Conservation (phyloP, 129 eudicot genomes). For the Oenanthe sinensis region DNA sequence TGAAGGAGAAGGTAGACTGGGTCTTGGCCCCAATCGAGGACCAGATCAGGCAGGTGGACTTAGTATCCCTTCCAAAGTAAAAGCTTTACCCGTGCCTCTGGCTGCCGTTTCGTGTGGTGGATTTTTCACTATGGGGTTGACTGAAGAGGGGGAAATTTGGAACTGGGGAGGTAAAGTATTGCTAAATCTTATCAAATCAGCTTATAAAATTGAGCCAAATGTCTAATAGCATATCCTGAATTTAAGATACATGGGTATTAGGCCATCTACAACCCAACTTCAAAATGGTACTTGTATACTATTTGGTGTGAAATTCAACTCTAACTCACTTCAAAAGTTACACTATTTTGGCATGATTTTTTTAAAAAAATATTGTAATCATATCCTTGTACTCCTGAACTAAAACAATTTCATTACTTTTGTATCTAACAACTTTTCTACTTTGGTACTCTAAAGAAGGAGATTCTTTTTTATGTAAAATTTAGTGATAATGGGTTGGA, state of each 20-base stretch:
- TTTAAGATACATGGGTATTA: neutral
- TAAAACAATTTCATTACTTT: too few relatives aligned
- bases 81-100: conserved; percentile 68
- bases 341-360: too few relatives aligned
- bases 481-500: too few relatives aligned
- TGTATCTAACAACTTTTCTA: too few relatives aligned
- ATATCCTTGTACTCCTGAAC: too few relatives aligned
- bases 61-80: conserved; percentile 66
- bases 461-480: too few relatives aligned
- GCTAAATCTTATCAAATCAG: neutral
- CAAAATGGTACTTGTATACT: neutral
- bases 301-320: neutral
- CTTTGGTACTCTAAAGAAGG: too few relatives aligned
- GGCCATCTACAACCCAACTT: neutral
- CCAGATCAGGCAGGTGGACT: conserved; percentile 80
- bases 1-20: conserved; percentile 98
- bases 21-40: conserved; percentile 95
- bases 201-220: neutral
- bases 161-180: conserved; percentile 79
- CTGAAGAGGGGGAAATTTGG: conserved; percentile 80
- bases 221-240: neutral
- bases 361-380: too few relatives aligned
- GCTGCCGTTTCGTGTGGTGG: conserved; percentile 95
- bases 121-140: conserved; percentile 77
- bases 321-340: too few relatives aligned